A percentile compares a stretch with the other conserved stretches of the same genome.
Conservation (phyloP, 2,329 filamentous ascomycete species). For the Xylariaceae sp. region DNA sequence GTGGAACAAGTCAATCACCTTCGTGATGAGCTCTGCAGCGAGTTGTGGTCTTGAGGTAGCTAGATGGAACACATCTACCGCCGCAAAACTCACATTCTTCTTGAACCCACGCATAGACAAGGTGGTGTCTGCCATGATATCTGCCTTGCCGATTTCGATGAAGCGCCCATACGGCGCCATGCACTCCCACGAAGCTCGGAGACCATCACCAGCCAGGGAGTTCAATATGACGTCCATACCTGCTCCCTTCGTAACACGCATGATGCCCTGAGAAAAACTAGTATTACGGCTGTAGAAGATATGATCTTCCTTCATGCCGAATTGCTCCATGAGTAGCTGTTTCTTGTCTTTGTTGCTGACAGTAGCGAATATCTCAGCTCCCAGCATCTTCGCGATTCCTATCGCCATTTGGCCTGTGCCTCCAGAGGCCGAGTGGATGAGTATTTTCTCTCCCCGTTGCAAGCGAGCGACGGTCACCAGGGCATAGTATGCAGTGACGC, state of each 20-base stretch:
- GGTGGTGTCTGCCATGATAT: constrained; percentile 34
- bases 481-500: constrained; percentile 28
- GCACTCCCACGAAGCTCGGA: constrained; percentile 34
- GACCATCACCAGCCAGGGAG: constrained; percentile 31
- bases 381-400: constrained; percentile 17
- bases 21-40: constrained; percentile 13
- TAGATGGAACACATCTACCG: constrained; percentile 23
- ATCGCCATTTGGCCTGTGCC: constrained; percentile 22
- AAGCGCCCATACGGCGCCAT: constrained; percentile 36
- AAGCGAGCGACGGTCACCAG: constrained; percentile 28
- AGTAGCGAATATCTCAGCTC: constrained; percentile 32
- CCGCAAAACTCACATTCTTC: constrained; percentile 24
- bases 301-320: constrained; percentile 30
- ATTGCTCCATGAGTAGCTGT: constrained; percentile 29
- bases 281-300: constrained; percentile 34
- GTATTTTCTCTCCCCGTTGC: constrained; percentile 21
- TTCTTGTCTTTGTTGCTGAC: constrained; percentile 33
- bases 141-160: constrained; percentile 36
- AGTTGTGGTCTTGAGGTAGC: constrained; percentile 5
- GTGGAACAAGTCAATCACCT: constrained; percentile 16
- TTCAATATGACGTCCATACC: constrained; percentile 36
- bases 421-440: constrained; percentile 25
- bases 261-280: constrained; percentile 30
- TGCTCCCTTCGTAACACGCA: constrained; percentile 27
- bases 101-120: constrained; percentile 40